Evolutionary conservation across 2,329 filamentous ascomycete genomes (phyloP).

Genomic region (Cladosporium sphaerospermum): DNA sequence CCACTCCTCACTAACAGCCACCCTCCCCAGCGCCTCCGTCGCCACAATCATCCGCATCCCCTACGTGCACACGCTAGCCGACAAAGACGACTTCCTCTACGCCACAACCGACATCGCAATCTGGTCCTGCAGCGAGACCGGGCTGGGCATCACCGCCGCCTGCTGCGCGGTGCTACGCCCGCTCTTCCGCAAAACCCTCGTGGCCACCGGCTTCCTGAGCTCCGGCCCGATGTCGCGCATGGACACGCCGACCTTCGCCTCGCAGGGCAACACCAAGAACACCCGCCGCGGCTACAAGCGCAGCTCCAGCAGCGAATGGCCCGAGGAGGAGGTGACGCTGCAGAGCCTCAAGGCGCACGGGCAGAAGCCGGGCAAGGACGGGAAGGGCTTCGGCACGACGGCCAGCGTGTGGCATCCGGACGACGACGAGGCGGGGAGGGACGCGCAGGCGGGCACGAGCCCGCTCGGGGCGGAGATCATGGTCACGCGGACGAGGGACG

Average conservation of each 20-base stretch:
- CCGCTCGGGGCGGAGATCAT: neutral
- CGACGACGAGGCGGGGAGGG: neutral
- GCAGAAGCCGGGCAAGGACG: slow-evolving; percentile 7
- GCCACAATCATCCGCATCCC: slow-evolving; percentile 15
- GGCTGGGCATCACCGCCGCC: slow-evolving; percentile 15
- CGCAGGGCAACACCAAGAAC: neutral
- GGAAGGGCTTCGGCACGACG: neutral
- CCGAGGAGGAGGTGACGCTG: slow-evolving; percentile 1
- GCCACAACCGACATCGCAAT: slow-evolving; percentile 16
- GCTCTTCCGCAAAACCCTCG: slow-evolving; percentile 11
- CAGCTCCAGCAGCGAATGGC: neutral
- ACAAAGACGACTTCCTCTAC: slow-evolving; percentile 14
- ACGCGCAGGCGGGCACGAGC: neutral
- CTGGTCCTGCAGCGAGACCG: slow-evolving; percentile 16
- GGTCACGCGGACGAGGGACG: neutral
- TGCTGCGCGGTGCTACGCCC: slow-evolving; percentile 14
- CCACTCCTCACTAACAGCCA: neutral
- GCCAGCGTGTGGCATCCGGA: neutral
- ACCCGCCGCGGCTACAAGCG: slow-evolving; percentile 1
- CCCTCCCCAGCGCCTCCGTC: slow-evolving; percentile 11
- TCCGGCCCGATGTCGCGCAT: neutral
- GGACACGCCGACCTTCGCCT: neutral
- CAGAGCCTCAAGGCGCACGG: slow-evolving; percentile 6
- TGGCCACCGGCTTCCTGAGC: slow-evolving; percentile 1
- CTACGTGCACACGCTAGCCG: slow-evolving; percentile 13